These are phyloP conservation scores for Synura sp. DNA, from an alignment of 352 stramenopile genomes.

Conservation along the genomic window DNA sequence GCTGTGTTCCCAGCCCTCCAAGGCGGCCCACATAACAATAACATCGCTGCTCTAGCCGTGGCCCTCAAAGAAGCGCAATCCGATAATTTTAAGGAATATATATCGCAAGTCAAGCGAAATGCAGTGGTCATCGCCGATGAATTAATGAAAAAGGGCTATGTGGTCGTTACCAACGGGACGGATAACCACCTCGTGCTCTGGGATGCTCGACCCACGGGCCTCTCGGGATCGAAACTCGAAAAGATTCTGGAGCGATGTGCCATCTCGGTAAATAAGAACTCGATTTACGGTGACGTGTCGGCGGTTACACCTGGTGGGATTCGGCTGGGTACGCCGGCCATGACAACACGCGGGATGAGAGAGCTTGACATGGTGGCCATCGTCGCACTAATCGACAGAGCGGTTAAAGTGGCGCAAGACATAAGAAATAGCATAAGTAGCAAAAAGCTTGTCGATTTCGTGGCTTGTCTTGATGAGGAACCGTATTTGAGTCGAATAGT, in stretches of 20 bases:
- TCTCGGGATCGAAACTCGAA: slow-evolving; percentile 96
- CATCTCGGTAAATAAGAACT: slow-evolving; percentile 99
- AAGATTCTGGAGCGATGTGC: slow-evolving; percentile 88
- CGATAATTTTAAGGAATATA: slow-evolving; percentile 85
- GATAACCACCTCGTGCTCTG: slow-evolving; percentile 99
- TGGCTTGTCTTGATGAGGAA: too few species aligned
- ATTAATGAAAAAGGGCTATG: slow-evolving; percentile 86
- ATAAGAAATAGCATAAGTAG: too few species aligned
- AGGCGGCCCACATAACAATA: slow-evolving; percentile 92
- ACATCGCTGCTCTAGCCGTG: slow-evolving; percentile 94
- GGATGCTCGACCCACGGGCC: slow-evolving; percentile 84
- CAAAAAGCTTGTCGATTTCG: too few species aligned
- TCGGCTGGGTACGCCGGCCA: slow-evolving; percentile 88
- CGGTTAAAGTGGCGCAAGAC: too few species aligned
- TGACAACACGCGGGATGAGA: slow-evolving; percentile 93
- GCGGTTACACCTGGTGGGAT: slow-evolving; percentile 91
- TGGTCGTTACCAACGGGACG: slow-evolving; percentile 91
- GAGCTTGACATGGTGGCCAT: slow-evolving; percentile 51
- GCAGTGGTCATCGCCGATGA: slow-evolving; percentile 79
- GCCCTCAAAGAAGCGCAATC: slow-evolving; percentile 89
- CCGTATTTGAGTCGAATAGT: too few species aligned
- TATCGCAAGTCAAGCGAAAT: slow-evolving; percentile 88
- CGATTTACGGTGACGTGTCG: slow-evolving; percentile 92
- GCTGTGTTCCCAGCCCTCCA: slow-evolving; percentile 97
- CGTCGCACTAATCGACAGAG: too few species aligned